Evolutionary conservation across 2,329 filamentous ascomycete species (phyloP), one percentile per base, ranked within the genome.

Genomic region (Hymenotorrendiella dingleyae): DNA sequence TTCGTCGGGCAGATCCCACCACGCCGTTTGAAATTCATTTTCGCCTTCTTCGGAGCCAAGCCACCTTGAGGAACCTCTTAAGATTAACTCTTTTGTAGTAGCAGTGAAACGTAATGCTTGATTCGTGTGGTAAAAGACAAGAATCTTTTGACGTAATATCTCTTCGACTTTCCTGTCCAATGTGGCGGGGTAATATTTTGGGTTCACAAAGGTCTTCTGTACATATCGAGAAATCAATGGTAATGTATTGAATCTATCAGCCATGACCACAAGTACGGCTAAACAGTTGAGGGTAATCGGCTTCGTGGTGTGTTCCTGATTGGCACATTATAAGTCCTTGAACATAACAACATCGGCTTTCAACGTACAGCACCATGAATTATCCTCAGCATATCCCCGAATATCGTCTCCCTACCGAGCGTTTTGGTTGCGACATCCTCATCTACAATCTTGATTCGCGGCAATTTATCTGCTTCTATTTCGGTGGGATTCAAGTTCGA

Each of bases 1-100:
- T 1, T 75, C 76, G 43, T 79, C 73, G 0, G 82, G 83, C 14
- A 90, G 62, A 57, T 84, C 76, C 82, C 83, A 88, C 84, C 84
- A 89, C 3, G 80, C 71, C 42, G 57, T 61, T 36, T 64, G 58
- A 26, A 47, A 59, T 21, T 69, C 67, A 2, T 61, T 56, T 22
- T 60, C 49, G 4, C 49, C 50, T 20, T 60, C 60, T 12, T 62
- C 63, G 2, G 21, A 43, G 9, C 46, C 47, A 26, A 24, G 39
- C 59, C 28, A 66, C 57, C 33, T 72, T 35, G 65, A 63, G 4
- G 80, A 86, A 14, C 84, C 84, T 47, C 74, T 73, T 48, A 82
- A 63, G 41, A 88, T 78, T 23, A 89, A 62, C 50, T 86, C 79
- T 22, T 75, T 72, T 0, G 82, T 84, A 22, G 78, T 74, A 14